Conservation (phyloP, 2,329 filamentous ascomycete genomes). For the Didymella lethalis region DNA sequence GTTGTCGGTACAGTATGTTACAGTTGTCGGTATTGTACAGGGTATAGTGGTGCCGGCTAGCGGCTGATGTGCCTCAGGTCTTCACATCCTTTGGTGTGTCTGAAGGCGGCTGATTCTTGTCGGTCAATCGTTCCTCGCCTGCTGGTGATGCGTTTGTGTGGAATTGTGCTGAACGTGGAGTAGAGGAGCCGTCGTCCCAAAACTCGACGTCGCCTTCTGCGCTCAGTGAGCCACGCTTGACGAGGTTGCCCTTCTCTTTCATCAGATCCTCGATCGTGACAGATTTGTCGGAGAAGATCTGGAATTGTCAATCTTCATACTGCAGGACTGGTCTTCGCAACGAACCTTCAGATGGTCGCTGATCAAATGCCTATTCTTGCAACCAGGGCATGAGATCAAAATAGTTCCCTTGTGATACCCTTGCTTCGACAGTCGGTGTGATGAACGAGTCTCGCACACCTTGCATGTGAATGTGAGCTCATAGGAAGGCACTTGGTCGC, state of each 20-base stretch:
- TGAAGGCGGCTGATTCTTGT: conserved; percentile 25
- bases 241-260: conserved; percentile 74
- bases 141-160: conserved; percentile 40
- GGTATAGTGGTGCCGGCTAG: conserved; percentile 16
- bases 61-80: conserved; percentile 2
- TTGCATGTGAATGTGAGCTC: conserved; percentile 92
- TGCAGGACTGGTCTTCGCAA: not conserved
- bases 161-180: conserved; percentile 47
- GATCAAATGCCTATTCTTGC: conserved; percentile 88
- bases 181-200: conserved; percentile 74
- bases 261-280: conserved; percentile 81
- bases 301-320: conserved; percentile 8
- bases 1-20: conserved; percentile 14
- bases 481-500: conserved; percentile 71
- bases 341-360: conserved; percentile 79
- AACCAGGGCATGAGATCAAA: conserved; percentile 85
- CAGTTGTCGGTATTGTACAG: conserved; percentile 20
- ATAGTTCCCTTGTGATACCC: conserved; percentile 92
- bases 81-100: conserved; percentile 25
- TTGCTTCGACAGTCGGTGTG: conserved; percentile 88
- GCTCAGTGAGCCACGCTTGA: conserved; percentile 75
- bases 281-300: conserved; percentile 75
- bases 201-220: conserved; percentile 90
- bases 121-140: conserved; percentile 34
- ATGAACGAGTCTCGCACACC: conserved; percentile 80